These are phyloP conservation scores for Diaporthe sp. DNA, from an alignment of 2,329 filamentous ascomycete species.

Conservation along the genomic window DNA sequence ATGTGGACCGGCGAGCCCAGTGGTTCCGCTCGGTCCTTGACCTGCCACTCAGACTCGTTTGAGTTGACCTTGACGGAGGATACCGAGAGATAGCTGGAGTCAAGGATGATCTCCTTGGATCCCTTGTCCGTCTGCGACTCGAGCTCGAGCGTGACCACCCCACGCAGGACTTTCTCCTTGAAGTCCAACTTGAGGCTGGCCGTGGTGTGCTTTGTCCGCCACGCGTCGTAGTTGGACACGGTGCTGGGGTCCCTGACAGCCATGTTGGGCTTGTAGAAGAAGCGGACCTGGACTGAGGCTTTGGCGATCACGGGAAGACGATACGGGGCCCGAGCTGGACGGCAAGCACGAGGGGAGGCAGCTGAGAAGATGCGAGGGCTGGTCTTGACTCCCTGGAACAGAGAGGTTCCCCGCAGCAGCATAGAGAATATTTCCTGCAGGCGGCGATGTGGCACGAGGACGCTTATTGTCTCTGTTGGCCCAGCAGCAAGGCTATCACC, in stretches of 20 bases:
- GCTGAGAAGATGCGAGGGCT: constrained; percentile 26
- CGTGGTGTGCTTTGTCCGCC: constrained; percentile 85
- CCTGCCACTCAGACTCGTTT: constrained; percentile 73
- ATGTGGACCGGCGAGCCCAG: constrained; percentile 81
- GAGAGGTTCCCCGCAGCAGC: constrained; percentile 37
- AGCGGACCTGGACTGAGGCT: constrained; percentile 39
- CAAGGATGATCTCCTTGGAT: constrained; percentile 84
- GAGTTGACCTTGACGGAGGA: constrained; percentile 77
- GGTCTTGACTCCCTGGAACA: constrained; percentile 36
- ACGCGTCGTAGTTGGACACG: constrained; percentile 90
- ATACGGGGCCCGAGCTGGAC: constrained; percentile 30
- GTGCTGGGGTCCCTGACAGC: constrained; percentile 85
- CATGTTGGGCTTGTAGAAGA: constrained; percentile 49
- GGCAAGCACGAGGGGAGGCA: constrained; percentile 9
- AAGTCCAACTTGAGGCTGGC: constrained; percentile 89
- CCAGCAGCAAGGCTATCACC: constrained; percentile 35
- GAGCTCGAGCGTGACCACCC: constrained; percentile 81
- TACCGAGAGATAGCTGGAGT: constrained; percentile 88
- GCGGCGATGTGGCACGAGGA: constrained; percentile 36
- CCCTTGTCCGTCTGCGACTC: constrained; percentile 81
- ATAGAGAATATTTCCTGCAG: constrained; percentile 33
- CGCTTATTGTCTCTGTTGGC: constrained; percentile 30
- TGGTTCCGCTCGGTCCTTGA: constrained; percentile 79
- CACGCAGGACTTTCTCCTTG: constrained; percentile 80
- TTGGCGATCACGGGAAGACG: constrained; percentile 20